Percentiles rank a stretch among this genome's conserved stretches.
These are phyloP conservation scores for Linderina pennispora DNA, from an alignment of 192 early-diverging fungal species.

Conservation along the genomic window DNA sequence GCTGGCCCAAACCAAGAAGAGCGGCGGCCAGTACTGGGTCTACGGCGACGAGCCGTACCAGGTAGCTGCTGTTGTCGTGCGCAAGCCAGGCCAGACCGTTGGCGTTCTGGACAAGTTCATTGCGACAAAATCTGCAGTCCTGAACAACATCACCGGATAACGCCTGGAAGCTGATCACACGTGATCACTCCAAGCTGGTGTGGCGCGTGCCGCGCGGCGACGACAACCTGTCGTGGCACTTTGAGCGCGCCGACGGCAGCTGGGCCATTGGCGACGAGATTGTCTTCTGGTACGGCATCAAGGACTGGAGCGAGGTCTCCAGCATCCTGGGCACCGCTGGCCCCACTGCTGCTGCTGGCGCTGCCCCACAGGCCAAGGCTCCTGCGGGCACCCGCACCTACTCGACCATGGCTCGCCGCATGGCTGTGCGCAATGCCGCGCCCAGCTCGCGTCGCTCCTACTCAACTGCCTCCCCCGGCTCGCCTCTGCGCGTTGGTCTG, in stretches of 20 bases:
- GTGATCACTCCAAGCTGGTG: slow-evolving; percentile 74
- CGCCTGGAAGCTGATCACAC: slow-evolving; percentile 82
- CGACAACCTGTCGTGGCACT: slow-evolving; percentile 88
- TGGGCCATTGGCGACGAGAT: slow-evolving; percentile 60
- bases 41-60: slow-evolving; percentile 95
- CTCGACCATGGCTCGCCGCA: slow-evolving; percentile 47
- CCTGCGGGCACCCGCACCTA: slow-evolving; percentile 50
- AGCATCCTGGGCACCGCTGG: slow-evolving; percentile 46
- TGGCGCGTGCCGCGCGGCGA: slow-evolving; percentile 80
- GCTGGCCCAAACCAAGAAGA: slow-evolving; percentile 49
- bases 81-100: slow-evolving; percentile 40
- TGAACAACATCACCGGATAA: slow-evolving; percentile 98
- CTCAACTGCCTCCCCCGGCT: slow-evolving; percentile 34
- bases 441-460: slow-evolving; percentile 52
- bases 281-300: slow-evolving; percentile 91
- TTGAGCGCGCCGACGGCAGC: slow-evolving; percentile 90
- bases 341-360: background rate
- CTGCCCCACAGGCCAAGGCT: slow-evolving; percentile 12
- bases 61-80: slow-evolving; percentile 79
- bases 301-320: slow-evolving; percentile 74
- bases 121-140: slow-evolving; percentile 70
- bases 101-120: slow-evolving; percentile 89
- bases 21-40: slow-evolving; percentile 53
- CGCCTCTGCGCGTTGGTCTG: slow-evolving; percentile 64
- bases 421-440: slow-evolving; percentile 5